A percentile compares a stretch with the other conserved stretches of the same genome.
These are phyloP conservation scores for Mycena crocata DNA, from an alignment of 768 basidiomycete species.

Conservation along the genomic window DNA sequence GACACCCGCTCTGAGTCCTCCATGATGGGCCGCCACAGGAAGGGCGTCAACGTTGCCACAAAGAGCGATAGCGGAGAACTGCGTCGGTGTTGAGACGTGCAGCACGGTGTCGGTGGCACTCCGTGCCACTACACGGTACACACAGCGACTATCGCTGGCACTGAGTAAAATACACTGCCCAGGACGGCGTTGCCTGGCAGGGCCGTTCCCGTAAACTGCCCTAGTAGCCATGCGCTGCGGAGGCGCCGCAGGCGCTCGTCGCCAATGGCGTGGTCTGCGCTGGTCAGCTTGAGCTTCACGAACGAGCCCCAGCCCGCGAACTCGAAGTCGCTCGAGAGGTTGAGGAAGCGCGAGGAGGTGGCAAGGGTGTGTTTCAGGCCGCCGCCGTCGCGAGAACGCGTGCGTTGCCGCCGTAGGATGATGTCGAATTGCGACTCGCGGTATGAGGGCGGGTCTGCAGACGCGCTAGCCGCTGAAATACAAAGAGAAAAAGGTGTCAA, in stretches of 20 bases:
- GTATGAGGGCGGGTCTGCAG: conserved; percentile 55
- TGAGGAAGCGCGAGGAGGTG: conserved; percentile 69
- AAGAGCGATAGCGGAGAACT: conserved; percentile 80
- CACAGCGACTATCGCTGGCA: conserved; percentile 72
- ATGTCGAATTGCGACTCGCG: conserved; percentile 63
- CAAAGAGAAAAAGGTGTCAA: neutral
- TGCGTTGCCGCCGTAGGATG: conserved; percentile 69
- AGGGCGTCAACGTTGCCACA: conserved; percentile 69
- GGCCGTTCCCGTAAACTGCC: conserved; percentile 73
- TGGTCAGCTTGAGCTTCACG: conserved; percentile 56
- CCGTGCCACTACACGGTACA: conserved; percentile 75
- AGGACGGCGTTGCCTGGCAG: conserved; percentile 76
- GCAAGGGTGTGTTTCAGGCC: conserved; percentile 50
- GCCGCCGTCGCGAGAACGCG: conserved; percentile 57
- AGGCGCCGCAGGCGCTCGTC: conserved; percentile 43
- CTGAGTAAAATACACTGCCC: conserved; percentile 75
- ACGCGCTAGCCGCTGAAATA: neutral
- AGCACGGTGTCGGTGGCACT: neutral
- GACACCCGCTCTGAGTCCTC: conserved; percentile 77
- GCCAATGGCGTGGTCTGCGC: conserved; percentile 54
- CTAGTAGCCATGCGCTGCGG: conserved; percentile 56
- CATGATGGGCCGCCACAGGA: conserved; percentile 82
- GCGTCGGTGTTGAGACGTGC: neutral
- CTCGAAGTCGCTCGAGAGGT: conserved; percentile 73
- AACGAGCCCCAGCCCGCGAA: conserved; percentile 80